Base-by-base conservation (phyloP, 2,329 filamentous ascomycete species). In the Colletotrichum sp. region DNA sequence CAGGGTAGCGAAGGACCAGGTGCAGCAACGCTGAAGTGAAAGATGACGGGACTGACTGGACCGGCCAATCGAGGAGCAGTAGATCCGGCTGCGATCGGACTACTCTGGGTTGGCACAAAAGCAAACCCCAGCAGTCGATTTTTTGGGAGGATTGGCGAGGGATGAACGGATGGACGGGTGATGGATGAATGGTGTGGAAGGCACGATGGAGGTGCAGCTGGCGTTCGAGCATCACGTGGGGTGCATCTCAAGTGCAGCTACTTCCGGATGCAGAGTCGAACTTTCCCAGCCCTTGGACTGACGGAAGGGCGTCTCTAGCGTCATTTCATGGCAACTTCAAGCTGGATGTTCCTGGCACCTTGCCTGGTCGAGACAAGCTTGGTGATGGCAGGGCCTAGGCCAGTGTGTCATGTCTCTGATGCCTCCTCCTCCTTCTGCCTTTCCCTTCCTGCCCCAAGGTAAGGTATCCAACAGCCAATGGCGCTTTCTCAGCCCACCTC, bases 211-310 rank as follows among this genome's bases (percentile, higher is more conserved):
- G 34, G 31, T 16, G 12, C 59, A 24, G 34, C 34, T 33, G 31
- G 34, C 57, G 27, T 24, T 62, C 59, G 31, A 21, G 15, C n/a
- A 33, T 73, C 71, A 70, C 71, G 61, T 73, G 71, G 47, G 43
- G 31, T 62, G 47, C 62, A 66, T 58, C 8, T 33, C 62, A 58
- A 64, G 24, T 55, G 27, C 43, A 51, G 43, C 29, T 55, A 33
- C 24, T 43, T 58, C 71, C 55, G 62, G 34, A 67, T 73, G 68
- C 71, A 73, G 43, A 34, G 33, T 66, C 38, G 55, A 71, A 73
- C 59, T 34, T 66, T 71, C 62, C 55, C 43, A 67, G 38, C 57
- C 34, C n/a, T n/a, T 38, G 24, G 13, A 67, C 9, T 11, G n/a
- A n/a, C 33, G 18, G 33, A 59, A 47, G 21, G n/a, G 54, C 34